Conservation (phyloP, 805 yeast species). For the Komagataella pastoris region DNA sequence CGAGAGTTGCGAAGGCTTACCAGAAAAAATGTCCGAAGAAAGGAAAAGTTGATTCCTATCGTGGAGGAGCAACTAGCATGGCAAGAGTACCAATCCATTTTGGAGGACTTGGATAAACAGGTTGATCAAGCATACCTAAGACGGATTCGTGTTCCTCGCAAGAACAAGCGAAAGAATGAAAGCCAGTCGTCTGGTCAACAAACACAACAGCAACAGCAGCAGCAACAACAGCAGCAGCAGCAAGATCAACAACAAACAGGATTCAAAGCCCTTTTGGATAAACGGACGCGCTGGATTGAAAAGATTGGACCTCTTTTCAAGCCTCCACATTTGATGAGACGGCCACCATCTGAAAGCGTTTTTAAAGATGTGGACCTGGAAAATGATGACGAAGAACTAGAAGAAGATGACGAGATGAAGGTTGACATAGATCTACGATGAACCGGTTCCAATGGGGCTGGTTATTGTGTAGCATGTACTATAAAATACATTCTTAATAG, state of each 20-base stretch:
- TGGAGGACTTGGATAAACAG: slow-evolving; percentile 92
- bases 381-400: slow-evolving; percentile 7
- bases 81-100: slow-evolving; percentile 82
- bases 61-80: slow-evolving; percentile 86
- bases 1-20: slow-evolving; percentile 48
- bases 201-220: slow-evolving; percentile 12
- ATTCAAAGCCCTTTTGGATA: slow-evolving; percentile 66
- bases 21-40: slow-evolving; percentile 51
- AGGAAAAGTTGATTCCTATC: slow-evolving; percentile 50
- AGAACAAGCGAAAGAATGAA: slow-evolving; percentile 38
- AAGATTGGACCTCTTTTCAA: slow-evolving; percentile 81
- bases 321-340: slow-evolving; percentile 54
- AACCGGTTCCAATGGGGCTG: not conserved
- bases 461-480: not conserved
- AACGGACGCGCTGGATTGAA: slow-evolving; percentile 77
- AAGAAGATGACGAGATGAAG: slow-evolving; percentile 5
- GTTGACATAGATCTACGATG: not conserved
- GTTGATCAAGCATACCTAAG: slow-evolving; percentile 89
- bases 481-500: not conserved
- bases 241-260: slow-evolving; percentile 72
- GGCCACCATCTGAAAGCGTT: slow-evolving; percentile 54
- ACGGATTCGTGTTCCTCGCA: slow-evolving; percentile 59
- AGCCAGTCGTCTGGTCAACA: slow-evolving; percentile 12
- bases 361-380: slow-evolving; percentile 24
- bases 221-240: slow-evolving; percentile 29